Evolutionary conservation across 2,329 filamentous ascomycete genomes (phyloP), one percentile per base, ranked within the genome.

Genomic region (Metarhizium brunneum): DNA sequence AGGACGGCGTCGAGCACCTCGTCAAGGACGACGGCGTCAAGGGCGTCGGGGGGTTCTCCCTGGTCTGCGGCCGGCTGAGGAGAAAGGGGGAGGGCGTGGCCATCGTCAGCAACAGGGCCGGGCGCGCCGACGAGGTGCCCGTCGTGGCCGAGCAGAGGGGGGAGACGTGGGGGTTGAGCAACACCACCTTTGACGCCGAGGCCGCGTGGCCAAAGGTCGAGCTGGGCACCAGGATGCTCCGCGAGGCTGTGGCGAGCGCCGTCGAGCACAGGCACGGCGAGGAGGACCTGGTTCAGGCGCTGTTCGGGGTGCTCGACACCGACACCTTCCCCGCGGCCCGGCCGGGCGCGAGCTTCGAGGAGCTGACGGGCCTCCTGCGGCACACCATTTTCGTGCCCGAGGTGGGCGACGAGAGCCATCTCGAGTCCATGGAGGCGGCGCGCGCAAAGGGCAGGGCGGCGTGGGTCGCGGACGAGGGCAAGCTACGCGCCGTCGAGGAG

Each of bases 1-100:
- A 72, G 36, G 68, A 77, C 3, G 83, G 81, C 61, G 79, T 84
- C 16, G 64, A 75, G 54, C 70, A 72, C 10, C 71, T 85, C 61
- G 73, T 85, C 51, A 72, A 75, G 45, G 76, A 76, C 32, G 73
- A 73, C 25, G 68, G 79, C 10, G 77, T 84, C 25, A 79, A 79
- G 62, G 82, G 81, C 52, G 81, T 86, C 16, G 84, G 84, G 6
- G 84, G 84, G 0, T 87, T 87, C 65, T 85, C 81, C 29, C 76
- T 87, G 64, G 73, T 86, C n/a, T 85, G 83, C 59, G 82, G 81
- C 8, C 84, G 83, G 63, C 70, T 87, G 61, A 67, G 71, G 51
- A 69, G 67, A 50, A 74, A 72, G 8, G 64, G 77, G 25, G 72
- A 80, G 57, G 78, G 77, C 0, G 69, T 86, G 11, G 83, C 81